Conservation (phyloP, 805 yeast genomes). For the Saturnispora diversa region DNA sequence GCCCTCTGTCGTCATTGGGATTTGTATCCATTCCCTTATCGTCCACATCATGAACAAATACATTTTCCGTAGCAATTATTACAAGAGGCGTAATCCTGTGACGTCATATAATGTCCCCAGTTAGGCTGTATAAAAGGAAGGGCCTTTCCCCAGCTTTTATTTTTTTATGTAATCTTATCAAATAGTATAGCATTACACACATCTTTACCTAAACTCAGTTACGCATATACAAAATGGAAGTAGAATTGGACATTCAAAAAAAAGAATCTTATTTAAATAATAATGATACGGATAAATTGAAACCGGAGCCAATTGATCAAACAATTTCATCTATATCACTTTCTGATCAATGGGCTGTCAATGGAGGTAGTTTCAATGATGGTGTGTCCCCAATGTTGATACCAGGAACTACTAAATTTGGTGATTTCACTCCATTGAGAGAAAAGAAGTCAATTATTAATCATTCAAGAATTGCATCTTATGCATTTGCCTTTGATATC, state of each 20-base stretch:
- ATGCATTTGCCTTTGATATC: constrained; percentile 88
- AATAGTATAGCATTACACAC: no score
- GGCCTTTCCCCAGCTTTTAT: no score
- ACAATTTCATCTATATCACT: constrained; percentile 60
- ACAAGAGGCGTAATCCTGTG: constrained; percentile 15
- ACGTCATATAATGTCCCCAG: no score
- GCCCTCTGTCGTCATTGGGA: constrained; percentile 19
- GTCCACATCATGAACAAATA: constrained; percentile 25
- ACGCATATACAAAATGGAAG: no score
- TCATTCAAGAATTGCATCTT: constrained; percentile 67
- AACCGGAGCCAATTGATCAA: constrained; percentile 54
- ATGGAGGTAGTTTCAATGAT: constrained; percentile 19
- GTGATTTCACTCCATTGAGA: constrained; percentile 21
- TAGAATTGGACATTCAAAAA: no score
- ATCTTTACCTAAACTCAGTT: no score
- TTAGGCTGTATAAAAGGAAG: no score
- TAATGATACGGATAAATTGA: constrained; percentile 63
- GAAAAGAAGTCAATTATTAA: constrained; percentile 49
- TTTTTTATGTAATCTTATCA: no score
- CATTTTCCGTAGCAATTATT: constrained; percentile 21
- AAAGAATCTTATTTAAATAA: constrained; percentile 52
- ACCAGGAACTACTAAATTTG: background rate
- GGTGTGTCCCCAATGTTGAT: constrained; percentile 31
- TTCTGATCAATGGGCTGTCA: constrained; percentile 64
- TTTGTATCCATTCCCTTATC: constrained; percentile 18